Base-by-base conservation (phyloP, 306 rosid genomes). In the Hylodesmum podocarpum region DNA sequence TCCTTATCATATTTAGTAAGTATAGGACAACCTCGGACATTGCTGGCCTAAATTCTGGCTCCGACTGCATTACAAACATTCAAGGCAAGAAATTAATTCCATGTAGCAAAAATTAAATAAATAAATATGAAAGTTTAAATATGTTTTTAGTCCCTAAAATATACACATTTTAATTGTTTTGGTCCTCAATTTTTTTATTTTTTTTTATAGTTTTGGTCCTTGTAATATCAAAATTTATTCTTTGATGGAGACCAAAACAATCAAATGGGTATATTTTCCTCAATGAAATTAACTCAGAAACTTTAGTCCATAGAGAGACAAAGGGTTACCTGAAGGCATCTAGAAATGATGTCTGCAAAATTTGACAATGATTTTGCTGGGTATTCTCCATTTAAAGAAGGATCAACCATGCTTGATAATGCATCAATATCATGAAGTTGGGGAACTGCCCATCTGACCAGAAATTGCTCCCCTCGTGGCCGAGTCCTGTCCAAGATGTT, bases 391-490 rank as follows among this genome's bases (percentile, higher is more conserved):
- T 82, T 77, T 61, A 96, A 91, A 69, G 91, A 86, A 83, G 98
- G 94, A 86, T 96, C 99, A 3, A 96, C 98, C 99, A 96, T 96
- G 33, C 88, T 88, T 28, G 98, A 88, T 73, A 96, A 83, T 59
- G 99, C 99, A 77, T 81, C 99, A 11, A 96, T 96, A 86, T 96
- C 99, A 75, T 96, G 99, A 66, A 96, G 98, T 85, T 88, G 93
- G 7, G 97, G 89, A 47, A 88, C 84, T 47, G 99, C 98, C 98
- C 99, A 96, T 85, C 99, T 86, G 21, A 83, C 97, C 66, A 96
- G 82, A 84, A 82, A 88, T 58, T 96, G 99, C 83, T 96, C 99
- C 16, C 93, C 97, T 24, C 97, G 91, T 44, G 18, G 68, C 44
- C 93, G 86, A 3, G 82, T 62, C 76, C 99, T 96, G 77, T 62